Base-by-base conservation (phyloP, 495 filamentous ascomycete genomes). In the Glarea lozoyensis region DNA sequence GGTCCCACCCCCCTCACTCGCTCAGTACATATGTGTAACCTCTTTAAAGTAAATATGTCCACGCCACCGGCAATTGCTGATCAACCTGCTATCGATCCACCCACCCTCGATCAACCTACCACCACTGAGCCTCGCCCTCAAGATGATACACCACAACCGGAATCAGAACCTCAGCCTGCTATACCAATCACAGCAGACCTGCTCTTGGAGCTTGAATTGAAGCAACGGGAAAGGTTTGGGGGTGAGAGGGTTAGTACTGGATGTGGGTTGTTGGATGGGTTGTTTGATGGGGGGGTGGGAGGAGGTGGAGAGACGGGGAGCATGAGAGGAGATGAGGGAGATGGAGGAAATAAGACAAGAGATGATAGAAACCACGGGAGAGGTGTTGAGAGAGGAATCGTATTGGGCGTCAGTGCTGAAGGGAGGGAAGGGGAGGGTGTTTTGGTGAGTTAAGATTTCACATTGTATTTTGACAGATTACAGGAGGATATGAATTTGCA, bases 381-480 rank as follows among this genome's bases (percentile, higher is more conserved):
- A 2, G 69, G 71, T 10, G 53, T 73, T 4, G 61, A 69, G 50
- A 49, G 63, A 10, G 72, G 71, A 1, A 45, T 53, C n/a, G 65
- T 76, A 0, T 62, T 72, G 0, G 73, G 71, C 0, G 41, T 75
- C 25, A 76, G 54, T 45, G 70, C 59, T 0, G 68, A 73, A 52
- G 61, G 60, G 7, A 21, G 35, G 17, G 60, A 53, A 10, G 62
- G 64, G 10, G 65, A 60, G 3, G 31, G 67, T 11, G 32, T 61
- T 53, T 65, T 69, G 41, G 53, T 66, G 59, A 17, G 37, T 51
- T 12, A n/a, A n/a, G n/a, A n/a, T n/a, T n/a, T n/a, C n/a, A n/a
- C n/a, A n/a, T n/a, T n/a, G n/a, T n/a, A n/a, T n/a, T n/a, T n/a
- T n/a, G n/a, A n/a, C n/a, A n/a, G n/a, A n/a, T n/a, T n/a, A n/a